Conservation (phyloP, 2,329 filamentous ascomycete species). For the Penicillium sp. region DNA sequence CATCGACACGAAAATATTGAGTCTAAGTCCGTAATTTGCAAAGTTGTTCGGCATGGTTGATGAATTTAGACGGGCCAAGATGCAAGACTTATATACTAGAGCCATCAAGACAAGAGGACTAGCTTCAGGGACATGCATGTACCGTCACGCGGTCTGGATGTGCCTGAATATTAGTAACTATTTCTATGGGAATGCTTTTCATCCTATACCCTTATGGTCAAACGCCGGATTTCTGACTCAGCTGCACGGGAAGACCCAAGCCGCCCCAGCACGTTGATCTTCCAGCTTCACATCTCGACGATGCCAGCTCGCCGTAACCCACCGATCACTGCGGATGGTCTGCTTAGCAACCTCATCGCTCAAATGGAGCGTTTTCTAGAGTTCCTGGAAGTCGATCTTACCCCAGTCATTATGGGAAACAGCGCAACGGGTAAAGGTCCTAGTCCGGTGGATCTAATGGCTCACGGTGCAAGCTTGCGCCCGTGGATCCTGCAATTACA, state of each 20-base stretch:
- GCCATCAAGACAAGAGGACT: not conserved
- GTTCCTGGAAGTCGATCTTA: conserved; percentile 6
- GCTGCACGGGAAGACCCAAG: not conserved
- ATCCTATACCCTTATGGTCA: conserved; percentile 5
- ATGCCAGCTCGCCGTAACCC: conserved; percentile 7
- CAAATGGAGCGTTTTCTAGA: conserved; percentile 2
- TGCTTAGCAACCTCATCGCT: conserved; percentile 5
- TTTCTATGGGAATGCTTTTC: not conserved
- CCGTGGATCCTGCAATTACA: conserved; percentile 3
- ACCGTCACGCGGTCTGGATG: not conserved
- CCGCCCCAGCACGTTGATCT: not conserved
- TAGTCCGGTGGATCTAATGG: conserved; percentile 4
- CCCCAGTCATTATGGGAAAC: conserved; percentile 1
- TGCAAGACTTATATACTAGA: conserved; percentile 1
- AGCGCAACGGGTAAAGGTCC: not conserved
- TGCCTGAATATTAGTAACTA: not conserved
- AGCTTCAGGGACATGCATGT: conserved; percentile 1
- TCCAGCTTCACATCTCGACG: not conserved
- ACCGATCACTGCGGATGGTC: conserved; percentile 4
- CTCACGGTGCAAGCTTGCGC: not conserved
- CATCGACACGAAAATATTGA: not conserved
- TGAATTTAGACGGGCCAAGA: no score
- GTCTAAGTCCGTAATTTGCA: not conserved
- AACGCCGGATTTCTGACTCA: conserved; percentile 3
- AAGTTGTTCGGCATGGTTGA: not conserved